These are phyloP conservation scores for Collariella sp. DNA, from an alignment of 495 filamentous ascomycete species.

Conservation along the genomic window DNA sequence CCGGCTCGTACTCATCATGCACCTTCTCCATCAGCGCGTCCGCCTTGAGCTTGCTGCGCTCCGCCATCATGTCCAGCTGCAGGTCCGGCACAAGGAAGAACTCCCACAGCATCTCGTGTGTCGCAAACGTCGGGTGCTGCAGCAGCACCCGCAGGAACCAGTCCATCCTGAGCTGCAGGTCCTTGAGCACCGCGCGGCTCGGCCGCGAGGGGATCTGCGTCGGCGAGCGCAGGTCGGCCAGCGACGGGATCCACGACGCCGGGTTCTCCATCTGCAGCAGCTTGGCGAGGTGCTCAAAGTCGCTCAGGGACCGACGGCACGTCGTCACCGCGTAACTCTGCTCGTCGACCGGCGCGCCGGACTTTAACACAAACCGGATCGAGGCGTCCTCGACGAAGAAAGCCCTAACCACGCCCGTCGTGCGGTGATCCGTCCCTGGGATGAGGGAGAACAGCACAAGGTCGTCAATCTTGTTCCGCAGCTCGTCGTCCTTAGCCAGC, in stretches of 20 bases:
- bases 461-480: slow-evolving; percentile 93
- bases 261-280: slow-evolving; percentile 89
- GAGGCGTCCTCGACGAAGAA: slow-evolving; percentile 97
- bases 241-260: slow-evolving; percentile 82
- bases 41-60: slow-evolving; percentile 79
- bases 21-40: slow-evolving; percentile 73
- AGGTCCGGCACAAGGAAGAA: slow-evolving; percentile 97
- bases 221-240: slow-evolving; percentile 71
- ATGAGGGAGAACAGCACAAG: slow-evolving; percentile 71
- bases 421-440: slow-evolving; percentile 64
- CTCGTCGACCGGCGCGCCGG: slow-evolving; percentile 59
- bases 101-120: slow-evolving; percentile 97
- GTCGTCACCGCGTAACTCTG: slow-evolving; percentile 86
- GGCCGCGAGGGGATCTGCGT: slow-evolving; percentile 91
- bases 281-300: slow-evolving; percentile 85
- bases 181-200: slow-evolving; percentile 74
- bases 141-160: slow-evolving; percentile 79
- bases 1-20: slow-evolving; percentile 73
- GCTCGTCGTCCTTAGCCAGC: slow-evolving; percentile 95
- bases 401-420: slow-evolving; percentile 89
- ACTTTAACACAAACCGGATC: slow-evolving; percentile 87
- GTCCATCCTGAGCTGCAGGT: slow-evolving; percentile 81
- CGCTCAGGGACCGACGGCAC: slow-evolving; percentile 75
- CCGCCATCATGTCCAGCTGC: slow-evolving; percentile 79
- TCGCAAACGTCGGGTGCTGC: slow-evolving; percentile 85